A percentile compares a stretch with the other conserved stretches of the same genome.
Conservation (phyloP, 192 early-diverging fungal species). For the Ambispora gerdemannii region DNA sequence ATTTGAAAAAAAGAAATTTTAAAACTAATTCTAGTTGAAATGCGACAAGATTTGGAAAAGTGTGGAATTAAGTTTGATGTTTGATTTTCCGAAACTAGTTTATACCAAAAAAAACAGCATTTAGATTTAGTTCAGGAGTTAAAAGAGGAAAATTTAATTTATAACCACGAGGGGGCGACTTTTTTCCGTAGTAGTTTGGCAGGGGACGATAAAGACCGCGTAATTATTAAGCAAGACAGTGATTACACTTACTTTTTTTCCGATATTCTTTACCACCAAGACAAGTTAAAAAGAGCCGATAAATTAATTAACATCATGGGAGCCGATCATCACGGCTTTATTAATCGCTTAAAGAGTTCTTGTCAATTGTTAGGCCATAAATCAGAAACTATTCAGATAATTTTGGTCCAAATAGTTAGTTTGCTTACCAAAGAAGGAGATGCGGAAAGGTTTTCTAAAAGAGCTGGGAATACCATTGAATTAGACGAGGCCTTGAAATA, state of each 20-base stretch:
- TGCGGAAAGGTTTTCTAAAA: slow-evolving; percentile 2
- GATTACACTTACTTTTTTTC: no score
- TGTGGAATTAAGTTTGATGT: slow-evolving; percentile 14
- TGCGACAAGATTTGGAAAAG: slow-evolving; percentile 6
- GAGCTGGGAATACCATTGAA: slow-evolving; percentile 13
- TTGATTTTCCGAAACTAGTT: slow-evolving; percentile 12
- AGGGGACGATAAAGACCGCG: slow-evolving; percentile 4
- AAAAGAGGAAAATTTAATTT: slow-evolving; percentile 7
- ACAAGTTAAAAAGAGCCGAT: not conserved
- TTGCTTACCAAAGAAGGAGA: slow-evolving; percentile 11
- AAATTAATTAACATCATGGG: slow-evolving; percentile 12
- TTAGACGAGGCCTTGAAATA: no score
- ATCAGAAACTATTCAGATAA: slow-evolving; percentile 1
- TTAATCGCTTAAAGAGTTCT: not conserved
- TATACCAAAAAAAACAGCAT: slow-evolving; percentile 9
- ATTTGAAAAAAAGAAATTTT: slow-evolving; percentile 10
- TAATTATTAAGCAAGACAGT: slow-evolving; percentile 19
- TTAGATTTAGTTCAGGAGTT: not conserved
- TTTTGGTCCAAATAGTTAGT: slow-evolving; percentile 13
- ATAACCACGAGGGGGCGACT: slow-evolving; percentile 3
- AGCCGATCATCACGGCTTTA: slow-evolving; percentile 1
- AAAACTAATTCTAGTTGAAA: not conserved
- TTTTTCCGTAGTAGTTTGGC: slow-evolving; percentile 13
- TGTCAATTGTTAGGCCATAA: slow-evolving; percentile 11
- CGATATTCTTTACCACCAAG: slow-evolving; percentile 15